Conservation (phyloP, 805 yeast genomes). For the Kodamaea lidongshanica region DNA sequence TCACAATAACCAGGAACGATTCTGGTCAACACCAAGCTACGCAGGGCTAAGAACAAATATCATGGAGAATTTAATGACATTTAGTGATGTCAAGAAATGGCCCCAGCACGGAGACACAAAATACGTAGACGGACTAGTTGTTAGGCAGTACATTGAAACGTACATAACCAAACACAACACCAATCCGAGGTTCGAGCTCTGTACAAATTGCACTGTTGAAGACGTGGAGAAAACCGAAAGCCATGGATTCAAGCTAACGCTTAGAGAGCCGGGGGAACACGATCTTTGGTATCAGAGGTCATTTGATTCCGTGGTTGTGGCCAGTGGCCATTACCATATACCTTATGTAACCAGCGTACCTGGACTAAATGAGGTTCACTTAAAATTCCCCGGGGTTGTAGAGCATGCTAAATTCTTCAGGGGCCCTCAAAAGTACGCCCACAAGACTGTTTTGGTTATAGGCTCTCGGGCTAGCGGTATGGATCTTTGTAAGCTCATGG, state of each 20-base stretch:
- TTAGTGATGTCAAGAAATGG: constrained; percentile 36
- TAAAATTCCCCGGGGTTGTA: constrained; percentile 22
- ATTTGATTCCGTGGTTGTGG: constrained; percentile 39
- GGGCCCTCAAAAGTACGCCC: constrained; percentile 23
- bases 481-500: constrained; percentile 24
- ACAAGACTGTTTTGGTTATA: constrained; percentile 27
- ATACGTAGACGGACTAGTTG: constrained; percentile 23
- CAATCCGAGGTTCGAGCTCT: constrained; percentile 19
- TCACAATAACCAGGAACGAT: constrained; percentile 20
- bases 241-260: constrained; percentile 19
- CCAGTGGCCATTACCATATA: constrained; percentile 44
- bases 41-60: constrained; percentile 31
- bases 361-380: constrained; percentile 34
- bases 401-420: constrained; percentile 43
- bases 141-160: constrained; percentile 22
- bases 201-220: constrained; percentile 33
- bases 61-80: constrained; percentile 42
- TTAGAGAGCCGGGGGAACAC: constrained; percentile 19
- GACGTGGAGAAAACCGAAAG: constrained; percentile 18
- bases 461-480: constrained; percentile 25
- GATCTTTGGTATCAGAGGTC: constrained; percentile 34
- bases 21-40: constrained; percentile 26
- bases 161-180: constrained; percentile 19
- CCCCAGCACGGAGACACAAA: constrained; percentile 16
- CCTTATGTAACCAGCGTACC: constrained; percentile 41